phyloP scores from a whole-genome alignment of 108 stramenopile genomes.

The Skeletonema tropicum region DNA sequence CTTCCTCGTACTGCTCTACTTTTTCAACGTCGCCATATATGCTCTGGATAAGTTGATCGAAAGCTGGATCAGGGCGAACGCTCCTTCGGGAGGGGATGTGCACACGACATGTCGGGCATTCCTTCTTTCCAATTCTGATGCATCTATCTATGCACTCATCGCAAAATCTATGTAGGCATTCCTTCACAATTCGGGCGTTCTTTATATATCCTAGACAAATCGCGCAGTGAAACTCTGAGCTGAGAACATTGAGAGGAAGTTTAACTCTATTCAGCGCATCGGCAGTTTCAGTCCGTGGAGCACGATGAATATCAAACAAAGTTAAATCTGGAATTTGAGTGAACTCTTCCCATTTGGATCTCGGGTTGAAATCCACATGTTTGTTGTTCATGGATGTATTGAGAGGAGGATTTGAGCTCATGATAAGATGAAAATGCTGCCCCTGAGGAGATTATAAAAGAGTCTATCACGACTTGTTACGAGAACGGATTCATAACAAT shows the following conservation, averaged over 20 bases:
- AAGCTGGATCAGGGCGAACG: constrained; percentile 55
- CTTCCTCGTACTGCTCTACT: constrained; percentile 49
- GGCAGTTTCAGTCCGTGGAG: constrained; percentile 33
- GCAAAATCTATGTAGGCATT: constrained; percentile 78
- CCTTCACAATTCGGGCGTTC: constrained; percentile 62
- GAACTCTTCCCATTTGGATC: constrained; percentile 56
- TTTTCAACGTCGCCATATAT: constrained; percentile 57
- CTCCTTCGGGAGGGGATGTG: constrained; percentile 60
- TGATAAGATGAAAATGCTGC: not conserved
- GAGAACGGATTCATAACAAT: too few species aligned
- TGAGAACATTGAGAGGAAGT: constrained; percentile 26
- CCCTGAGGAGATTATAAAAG: not conserved
- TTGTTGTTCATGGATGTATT: not conserved
- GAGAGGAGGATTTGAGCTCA: not conserved
- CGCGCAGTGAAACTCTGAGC: constrained; percentile 58
- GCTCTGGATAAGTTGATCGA: constrained; percentile 55
- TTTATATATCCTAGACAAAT: constrained; percentile 64
- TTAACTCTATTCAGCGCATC: constrained; percentile 25
- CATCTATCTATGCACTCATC: constrained; percentile 66
- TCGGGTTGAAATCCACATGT: constrained; percentile 37
- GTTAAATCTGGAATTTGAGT: constrained; percentile 54
- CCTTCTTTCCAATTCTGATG: constrained; percentile 58
- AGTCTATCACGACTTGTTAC: too few species aligned
- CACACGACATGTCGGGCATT: constrained; percentile 64
- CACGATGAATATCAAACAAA: constrained; percentile 59